Base-by-base conservation (phyloP, 352 stramenopile genomes). In the Phytophthora citricola region DNA sequence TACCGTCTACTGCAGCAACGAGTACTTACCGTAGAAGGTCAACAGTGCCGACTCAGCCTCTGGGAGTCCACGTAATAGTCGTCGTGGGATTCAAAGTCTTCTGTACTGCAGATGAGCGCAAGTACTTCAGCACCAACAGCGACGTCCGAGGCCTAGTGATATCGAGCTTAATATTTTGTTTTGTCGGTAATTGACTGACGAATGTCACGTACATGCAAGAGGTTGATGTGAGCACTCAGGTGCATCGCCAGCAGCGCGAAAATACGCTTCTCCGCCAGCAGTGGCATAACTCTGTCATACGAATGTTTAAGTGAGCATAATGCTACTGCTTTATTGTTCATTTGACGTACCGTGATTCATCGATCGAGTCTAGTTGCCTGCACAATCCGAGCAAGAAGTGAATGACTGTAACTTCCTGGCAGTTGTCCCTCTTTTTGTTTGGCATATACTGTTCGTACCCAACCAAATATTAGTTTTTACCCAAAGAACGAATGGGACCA, bases 341-440 rank as follows among this genome's bases (percentile, higher is more conserved):
- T 12, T 36, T 36, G 31, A 36, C 65, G 15, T 46, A 92, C 87
- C 85, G 68, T 32, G 83, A 90, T 71, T 97, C 89, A 63, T 91
- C 81, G 46, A 96, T 94, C 10, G 76, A 78, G 22, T 96, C 90
- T 38, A 97, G 63, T 47, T 94, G 87, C 49, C 89, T 93, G 66
- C 89, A 86, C 15, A 97, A 56, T 8, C 89, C 86, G 22, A 86
- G 61, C 15, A 97, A 78, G 56, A 97, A 97, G 68, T 97, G 77
- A 40, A 97, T 87, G 26, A 94, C 89, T 11, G 91, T 89, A 47
- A 96, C 71, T 76, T 97, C 89, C 53, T 97, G 90, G 48, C 82
- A 83, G 58, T 92, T 85, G 52, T 85, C 72, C 45, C 95, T 63
- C 46, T 88, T 90, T 71, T 94, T 91, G 58, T 76, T 83, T 11